phyloP scores from a whole-genome alignment of 371 early-diverging fungal genomes.

The Mortierella sp. region DNA sequence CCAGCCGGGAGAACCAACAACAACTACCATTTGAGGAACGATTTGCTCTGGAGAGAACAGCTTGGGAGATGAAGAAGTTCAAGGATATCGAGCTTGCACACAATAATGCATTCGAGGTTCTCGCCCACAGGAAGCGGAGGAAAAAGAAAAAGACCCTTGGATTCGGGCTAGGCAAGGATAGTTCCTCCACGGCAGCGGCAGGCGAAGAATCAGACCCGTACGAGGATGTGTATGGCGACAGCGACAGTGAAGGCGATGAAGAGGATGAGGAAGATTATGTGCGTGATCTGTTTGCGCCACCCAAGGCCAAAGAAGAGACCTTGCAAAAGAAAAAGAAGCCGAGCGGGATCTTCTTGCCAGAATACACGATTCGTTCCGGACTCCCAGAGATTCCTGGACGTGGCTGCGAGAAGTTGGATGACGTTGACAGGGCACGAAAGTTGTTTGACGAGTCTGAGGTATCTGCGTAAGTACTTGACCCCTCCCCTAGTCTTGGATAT shows the following conservation, averaged over 20 bases:
- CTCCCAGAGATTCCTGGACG: constrained; percentile 58
- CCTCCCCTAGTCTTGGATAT: no score
- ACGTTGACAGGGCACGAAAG: constrained; percentile 25
- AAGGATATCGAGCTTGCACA: constrained; percentile 63
- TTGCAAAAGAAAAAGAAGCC: constrained; percentile 53
- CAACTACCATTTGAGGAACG: constrained; percentile 66
- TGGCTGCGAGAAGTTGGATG: constrained; percentile 16
- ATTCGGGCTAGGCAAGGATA: constrained; percentile 6
- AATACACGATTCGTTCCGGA: constrained; percentile 62
- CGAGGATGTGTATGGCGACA: constrained; percentile 56
- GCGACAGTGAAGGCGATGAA: constrained; percentile 64
- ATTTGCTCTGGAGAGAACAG: constrained; percentile 59
- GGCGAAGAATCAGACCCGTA: constrained; percentile 52
- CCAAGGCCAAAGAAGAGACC: constrained; percentile 45
- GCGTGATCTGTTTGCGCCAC: constrained; percentile 62
- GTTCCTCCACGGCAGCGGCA: constrained; percentile 47
- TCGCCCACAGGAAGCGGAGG: constrained; percentile 22
- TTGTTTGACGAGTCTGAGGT: constrained; percentile 45
- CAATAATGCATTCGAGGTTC: constrained; percentile 35
- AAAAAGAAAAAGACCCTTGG: constrained; percentile 22
- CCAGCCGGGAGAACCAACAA: constrained; percentile 62
- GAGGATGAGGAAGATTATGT: constrained; percentile 58
- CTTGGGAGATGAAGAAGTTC: constrained; percentile 67
- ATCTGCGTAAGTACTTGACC: constrained; percentile 31
- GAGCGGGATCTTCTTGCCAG: constrained; percentile 63